Base-by-base conservation (phyloP, 306 rosid genomes). In the Casuarina glauca region DNA sequence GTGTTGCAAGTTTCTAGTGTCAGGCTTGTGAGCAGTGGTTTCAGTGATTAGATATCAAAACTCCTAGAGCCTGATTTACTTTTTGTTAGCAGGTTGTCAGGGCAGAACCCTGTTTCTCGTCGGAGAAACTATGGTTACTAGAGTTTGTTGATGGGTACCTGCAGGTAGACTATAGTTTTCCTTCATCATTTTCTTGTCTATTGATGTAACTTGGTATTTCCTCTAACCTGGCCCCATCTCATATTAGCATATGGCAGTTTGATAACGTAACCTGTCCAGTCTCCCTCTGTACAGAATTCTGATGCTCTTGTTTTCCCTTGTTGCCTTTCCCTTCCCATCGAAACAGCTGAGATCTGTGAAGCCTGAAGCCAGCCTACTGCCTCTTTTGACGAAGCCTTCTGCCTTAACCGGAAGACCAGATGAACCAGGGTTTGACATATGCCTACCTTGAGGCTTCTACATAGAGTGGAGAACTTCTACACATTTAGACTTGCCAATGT, bases 261-360 rank as follows among this genome's bases (percentile, higher is more conserved):
- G 86, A 86, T 90, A 82, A 82, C 94, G 70, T 89, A 83, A 87
- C 90, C 97, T 89, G 86, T 87, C 97, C 90, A 75, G 83, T 82
- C 85, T 82, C 96, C 97, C 93, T 81, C 48, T 81, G 54, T 73
- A 70, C 81, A 89, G 80, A 89, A 87, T 86, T 86, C 98, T 96
- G 98, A 96, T 96, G 89, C 89, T 82, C 85, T 84, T 95, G 81
- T 93, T 91, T 92, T 93, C 89, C 97, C 96, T 86, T 93, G 87
- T 89, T 89, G 90, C 93, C 93, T 93, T 86, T 85, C 96, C 97
- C 96, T 80, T 88, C 96, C 99, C 90, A 84, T 84, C 86, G 86
- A 93, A 91, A 96, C 98, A 96, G 98, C 97, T 88, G 98, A 91
- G 91, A 82, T 86, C 87, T 89, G 81, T 90, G 98, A 96, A 91